Evolutionary conservation across 192 early-diverging fungal genomes (phyloP).

Genomic region (Coemansia sp.): DNA sequence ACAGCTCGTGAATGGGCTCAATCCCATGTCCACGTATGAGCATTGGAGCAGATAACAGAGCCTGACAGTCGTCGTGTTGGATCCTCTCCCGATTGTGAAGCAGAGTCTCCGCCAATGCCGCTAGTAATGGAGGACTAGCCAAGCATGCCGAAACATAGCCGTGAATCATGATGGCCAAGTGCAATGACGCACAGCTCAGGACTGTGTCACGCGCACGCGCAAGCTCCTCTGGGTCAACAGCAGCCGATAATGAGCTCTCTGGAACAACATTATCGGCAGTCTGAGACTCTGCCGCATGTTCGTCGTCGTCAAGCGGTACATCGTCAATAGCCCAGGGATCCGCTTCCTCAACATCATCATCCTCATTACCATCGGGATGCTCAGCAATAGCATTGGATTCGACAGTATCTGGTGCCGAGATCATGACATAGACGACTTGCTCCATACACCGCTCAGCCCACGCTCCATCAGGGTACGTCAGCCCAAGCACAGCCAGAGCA

Average conservation of each 20-base stretch:
- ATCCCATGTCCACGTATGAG: background rate
- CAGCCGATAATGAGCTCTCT: background rate
- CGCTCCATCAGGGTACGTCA: slow-evolving; percentile 26
- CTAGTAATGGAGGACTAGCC: slow-evolving; percentile 22
- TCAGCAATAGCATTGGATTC: background rate
- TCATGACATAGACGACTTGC: slow-evolving; percentile 20
- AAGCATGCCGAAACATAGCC: slow-evolving; percentile 33
- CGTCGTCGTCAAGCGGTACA: slow-evolving; percentile 21
- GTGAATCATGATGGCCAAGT: slow-evolving; percentile 20
- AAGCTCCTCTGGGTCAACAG: slow-evolving; percentile 8
- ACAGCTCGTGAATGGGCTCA: slow-evolving; percentile 21
- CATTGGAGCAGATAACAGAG: background rate
- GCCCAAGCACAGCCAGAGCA: slow-evolving; percentile 23
- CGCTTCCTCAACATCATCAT: slow-evolving; percentile 5
- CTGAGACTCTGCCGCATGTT: background rate
- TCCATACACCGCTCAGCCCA: slow-evolving; percentile 46
- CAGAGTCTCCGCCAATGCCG: slow-evolving; percentile 13
- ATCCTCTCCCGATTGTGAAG: background rate
- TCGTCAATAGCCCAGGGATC: slow-evolving; percentile 46
- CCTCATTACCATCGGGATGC: background rate
- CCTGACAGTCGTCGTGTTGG: slow-evolving; percentile 3
- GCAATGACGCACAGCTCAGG: slow-evolving; percentile 22
- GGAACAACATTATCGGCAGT: background rate
- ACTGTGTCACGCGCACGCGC: slow-evolving; percentile 12
- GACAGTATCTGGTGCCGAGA: background rate